Evolutionary conservation across 208 protist species (phyloP), one percentile per base, ranked within the genome.

Genomic region (Leishmania aethiopica): DNA sequence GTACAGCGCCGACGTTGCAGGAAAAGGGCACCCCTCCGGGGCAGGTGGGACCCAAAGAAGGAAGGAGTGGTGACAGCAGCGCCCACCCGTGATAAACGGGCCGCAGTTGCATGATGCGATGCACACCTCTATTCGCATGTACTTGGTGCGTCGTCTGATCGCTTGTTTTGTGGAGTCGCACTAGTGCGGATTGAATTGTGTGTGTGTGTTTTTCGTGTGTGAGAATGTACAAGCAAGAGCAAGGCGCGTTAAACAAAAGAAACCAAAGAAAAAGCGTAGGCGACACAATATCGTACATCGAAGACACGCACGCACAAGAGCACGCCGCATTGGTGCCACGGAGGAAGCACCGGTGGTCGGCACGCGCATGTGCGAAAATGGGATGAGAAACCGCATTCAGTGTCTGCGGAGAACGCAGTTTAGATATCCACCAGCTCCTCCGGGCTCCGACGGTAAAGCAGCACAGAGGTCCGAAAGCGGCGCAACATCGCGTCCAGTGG

Each of bases 391-490:
- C 40, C 25, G 42, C 25, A 11, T 32, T 73, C 40, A 53, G 69
- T 53, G 45, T 42, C 69, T 53, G 4, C n/a, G 69, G 6, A 47
- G 75, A 60, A 77, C 42, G 70, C 32, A 22, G 19, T 49, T 67
- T 47, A 82, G 40, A 55, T 13, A 19, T 77, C 42, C 3, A 86
- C 45, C 2, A 82, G 57, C n/a, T 89, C 62, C 17, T 86, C 80
- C 3, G 90, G 89, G 69, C 88, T 90, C 15, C 81, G 75, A 51
- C 92, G 82, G 15, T 89, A 85, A 25, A 97, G 82, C 55, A 97
- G 86, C 25, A 97, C 91, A 40, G 84, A 64, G n/a, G 83, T 87
- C 25, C 94, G 90, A 60, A 95, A 90, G 17, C 93, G 89, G 28
- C 71, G 19, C 22, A 97, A 78, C 75, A 97, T 60, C 10, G 84